Percentiles rank a stretch among this genome's conserved stretches.
Conservation (phyloP, 441 rosid species). For the Erysimum pusillum region DNA sequence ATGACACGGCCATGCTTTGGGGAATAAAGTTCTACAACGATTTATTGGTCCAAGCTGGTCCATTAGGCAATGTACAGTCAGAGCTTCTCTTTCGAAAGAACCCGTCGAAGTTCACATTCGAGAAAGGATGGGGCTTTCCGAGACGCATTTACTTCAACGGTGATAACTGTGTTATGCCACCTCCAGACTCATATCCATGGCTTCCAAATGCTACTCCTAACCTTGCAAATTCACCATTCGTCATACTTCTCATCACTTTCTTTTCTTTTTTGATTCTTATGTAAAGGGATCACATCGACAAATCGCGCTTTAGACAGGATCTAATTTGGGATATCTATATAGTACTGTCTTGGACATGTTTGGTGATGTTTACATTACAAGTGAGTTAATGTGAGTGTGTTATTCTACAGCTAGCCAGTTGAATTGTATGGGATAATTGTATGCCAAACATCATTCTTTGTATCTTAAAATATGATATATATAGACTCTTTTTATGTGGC, state of each 20-base stretch:
- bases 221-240: slow-evolving; percentile 21
- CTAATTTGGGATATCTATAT: slow-evolving; percentile 17
- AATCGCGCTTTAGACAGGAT: not conserved
- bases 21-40: slow-evolving; percentile 72
- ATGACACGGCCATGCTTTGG: slow-evolving; percentile 72
- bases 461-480: not conserved
- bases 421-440: not conserved
- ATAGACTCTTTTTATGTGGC: too few relatives aligned
- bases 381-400: slow-evolving; percentile 12
- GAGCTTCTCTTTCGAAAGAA: slow-evolving; percentile 67
- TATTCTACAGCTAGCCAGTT: slow-evolving; percentile 4
- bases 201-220: slow-evolving; percentile 60
- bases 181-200: slow-evolving; percentile 69
- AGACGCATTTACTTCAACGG: slow-evolving; percentile 75
- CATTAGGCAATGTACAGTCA: slow-evolving; percentile 66
- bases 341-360: not conserved
- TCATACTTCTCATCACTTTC: slow-evolving; percentile 35
- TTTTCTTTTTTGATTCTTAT: slow-evolving; percentile 46
- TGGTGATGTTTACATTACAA: slow-evolving; percentile 10
- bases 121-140: slow-evolving; percentile 75
- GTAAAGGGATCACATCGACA: slow-evolving; percentile 20
- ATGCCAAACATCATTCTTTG: slow-evolving; percentile 5
- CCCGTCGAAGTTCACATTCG: slow-evolving; percentile 57
- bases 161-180: slow-evolving; percentile 73
- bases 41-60: slow-evolving; percentile 63